Base-by-base conservation (phyloP, 2,329 filamentous ascomycete genomes). In the Pyrenochaeta sp. region DNA sequence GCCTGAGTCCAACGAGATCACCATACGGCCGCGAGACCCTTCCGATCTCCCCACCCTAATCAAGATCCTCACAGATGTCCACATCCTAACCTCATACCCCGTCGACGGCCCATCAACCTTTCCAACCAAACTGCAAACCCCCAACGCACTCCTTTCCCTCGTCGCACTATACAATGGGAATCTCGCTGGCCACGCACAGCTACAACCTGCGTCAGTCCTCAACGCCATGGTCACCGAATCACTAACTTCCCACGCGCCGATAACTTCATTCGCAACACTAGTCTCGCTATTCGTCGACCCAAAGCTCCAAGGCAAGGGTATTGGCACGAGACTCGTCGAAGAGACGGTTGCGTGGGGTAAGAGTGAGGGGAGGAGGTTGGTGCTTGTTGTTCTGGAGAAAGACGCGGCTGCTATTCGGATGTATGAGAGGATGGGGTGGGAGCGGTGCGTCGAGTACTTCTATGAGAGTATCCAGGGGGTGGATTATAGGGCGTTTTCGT, bases 401-500 rank as follows among this genome's bases (percentile, higher is more conserved):
- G 51, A 53, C 39, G 24, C 9, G 32, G 40, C 32, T 39, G 51
- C 51, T 2, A 53, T 47, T n/a, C 9, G 51, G 10, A 53, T 53
- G 51, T 53, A 53, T 42, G 51, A 53, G 43, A 42, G 19, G 10
- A 36, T 47, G 51, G 43, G 51, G 15, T 53, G 51, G 51, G 32
- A 30, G 9, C 10, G 43, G 4, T 30, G 15, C 3, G n/a, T 40
- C 1, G 51, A 53, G 15, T 53, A 53, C n/a, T 28, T 47, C 10
- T 53, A 47, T 40, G 43, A 53, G 25, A 53, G 10, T 13, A 42
- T 28, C 3, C 22, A 48, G 24, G 51, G 51, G 2, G 44, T 40
- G 32, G 24, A 32, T 13, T 53, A 53, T 39, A 32, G 42, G 7
- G 51, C 51, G 2, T 47, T 47, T 22, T 25, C 27, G 19, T 53